Conservation (phyloP, 2,329 filamentous ascomycete species). For the Penicillium sclerotigenum region DNA sequence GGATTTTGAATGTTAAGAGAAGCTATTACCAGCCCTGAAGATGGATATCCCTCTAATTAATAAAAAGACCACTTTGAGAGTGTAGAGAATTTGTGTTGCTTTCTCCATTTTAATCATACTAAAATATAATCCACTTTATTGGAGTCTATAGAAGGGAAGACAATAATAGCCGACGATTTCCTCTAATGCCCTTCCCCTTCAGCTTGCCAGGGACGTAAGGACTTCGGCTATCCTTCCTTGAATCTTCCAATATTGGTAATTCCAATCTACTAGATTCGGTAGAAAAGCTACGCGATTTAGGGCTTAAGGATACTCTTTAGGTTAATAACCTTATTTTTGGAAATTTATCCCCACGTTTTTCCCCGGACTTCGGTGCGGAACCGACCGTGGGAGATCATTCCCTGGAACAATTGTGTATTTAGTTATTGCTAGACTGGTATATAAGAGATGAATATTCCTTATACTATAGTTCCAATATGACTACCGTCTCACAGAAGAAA, state of each 20-base stretch:
- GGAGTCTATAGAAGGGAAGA: not conserved
- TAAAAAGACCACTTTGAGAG: not conserved
- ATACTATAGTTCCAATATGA: not conserved
- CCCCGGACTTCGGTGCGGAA: conserved; percentile 1
- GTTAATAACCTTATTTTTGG: not conserved
- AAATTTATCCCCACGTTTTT: not conserved
- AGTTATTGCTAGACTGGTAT: not conserved
- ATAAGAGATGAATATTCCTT: not conserved
- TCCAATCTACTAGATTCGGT: not conserved
- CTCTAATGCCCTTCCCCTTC: too few relatives aligned
- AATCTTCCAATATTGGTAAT: not conserved
- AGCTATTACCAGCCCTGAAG: not conserved
- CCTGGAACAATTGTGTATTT: not conserved
- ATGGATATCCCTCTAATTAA: not conserved
- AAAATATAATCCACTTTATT: not conserved
- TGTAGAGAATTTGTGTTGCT: too few relatives aligned
- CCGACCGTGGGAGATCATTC: not conserved
- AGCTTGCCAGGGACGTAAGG: not conserved
- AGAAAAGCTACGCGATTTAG: not conserved
- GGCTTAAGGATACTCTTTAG: not conserved
- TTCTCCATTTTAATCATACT: not conserved
- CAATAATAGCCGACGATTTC: not conserved
- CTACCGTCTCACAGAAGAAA: not conserved
- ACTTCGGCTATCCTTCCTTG: not conserved
- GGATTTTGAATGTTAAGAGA: too few relatives aligned